Base-by-base conservation (phyloP, 2,329 filamentous ascomycete species). In the Nigrospora sphaerica region DNA sequence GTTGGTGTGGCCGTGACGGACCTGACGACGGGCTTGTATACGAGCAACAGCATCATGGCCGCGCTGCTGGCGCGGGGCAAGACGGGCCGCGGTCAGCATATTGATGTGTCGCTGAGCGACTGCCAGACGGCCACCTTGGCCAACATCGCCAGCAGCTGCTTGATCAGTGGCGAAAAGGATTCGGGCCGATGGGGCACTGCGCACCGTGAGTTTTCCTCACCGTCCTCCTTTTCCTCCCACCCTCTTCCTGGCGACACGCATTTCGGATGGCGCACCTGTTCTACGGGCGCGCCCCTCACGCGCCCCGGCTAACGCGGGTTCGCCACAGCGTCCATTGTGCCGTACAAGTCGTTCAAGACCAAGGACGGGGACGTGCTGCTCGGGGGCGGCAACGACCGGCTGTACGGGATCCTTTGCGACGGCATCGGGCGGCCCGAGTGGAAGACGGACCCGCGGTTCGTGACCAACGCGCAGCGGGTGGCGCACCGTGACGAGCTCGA, bases 1-100 rank as follows among this genome's bases (percentile, higher is more conserved):
- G 93, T 98, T 3, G 93, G 93, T 16, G 93, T 98, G 3, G 93
- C 93, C 2, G 93, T 98, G 4, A 97, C 93, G 0, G 93, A 98
- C 66, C 70, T 98, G 43, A 97, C 93, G 0, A 97, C 93, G 0
- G 93, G 93, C 0, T 70, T 98, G 5, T 98, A 98, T 67, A 93
- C 92, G 1, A 91, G 86, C 56, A 97, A 97, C 66, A 86, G 88
- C 48, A 89, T 98, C 60, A 92, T 97, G 86, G 93, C 93, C 0
- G 90, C 92, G 2, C 73, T 98, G 16, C 71, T 97, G n/a, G 78
- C 80, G 0, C 78, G 92, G 11, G 80, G 70, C 4, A 83, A 75
- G 56, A 90, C 86, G 0, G 86, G 88, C 5, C 81, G 77, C 57
- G 93, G 93, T 0, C 93, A 97, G 67, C 88, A 95, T 61, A 88